Conservation (phyloP, 164 flowering plant genomes). For the Saururus chinensis region DNA sequence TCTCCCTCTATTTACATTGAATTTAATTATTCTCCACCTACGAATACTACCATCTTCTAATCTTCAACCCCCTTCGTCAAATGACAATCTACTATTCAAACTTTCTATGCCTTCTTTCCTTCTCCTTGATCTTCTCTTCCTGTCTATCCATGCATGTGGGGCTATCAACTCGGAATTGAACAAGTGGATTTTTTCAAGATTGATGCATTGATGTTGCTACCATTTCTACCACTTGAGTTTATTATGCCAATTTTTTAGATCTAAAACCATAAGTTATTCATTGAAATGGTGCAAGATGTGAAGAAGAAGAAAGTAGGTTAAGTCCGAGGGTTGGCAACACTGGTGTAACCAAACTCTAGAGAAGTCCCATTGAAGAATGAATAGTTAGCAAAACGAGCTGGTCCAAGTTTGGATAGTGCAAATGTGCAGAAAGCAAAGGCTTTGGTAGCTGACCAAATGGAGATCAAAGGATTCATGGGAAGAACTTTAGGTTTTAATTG, state of each 20-base stretch:
- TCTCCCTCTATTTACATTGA: slow-evolving; percentile 47
- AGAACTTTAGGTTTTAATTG: slow-evolving; percentile 14
- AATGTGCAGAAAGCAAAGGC: slow-evolving; percentile 4
- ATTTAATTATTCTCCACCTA: slow-evolving; percentile 27
- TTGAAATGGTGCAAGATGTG: slow-evolving; percentile 10
- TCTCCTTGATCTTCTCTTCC: slow-evolving; percentile 18
- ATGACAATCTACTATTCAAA: background rate
- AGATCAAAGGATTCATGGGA: slow-evolving; percentile 2
- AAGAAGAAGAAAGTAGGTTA: slow-evolving; percentile 3
- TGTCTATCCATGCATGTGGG: slow-evolving; percentile 26
- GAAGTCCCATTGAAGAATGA: background rate
- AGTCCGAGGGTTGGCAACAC: slow-evolving; percentile 1
- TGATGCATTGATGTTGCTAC: background rate
- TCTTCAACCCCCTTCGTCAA: background rate
- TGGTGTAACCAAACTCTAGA: too few relatives aligned
- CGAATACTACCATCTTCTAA: slow-evolving; percentile 19
- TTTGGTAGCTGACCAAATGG: slow-evolving; percentile 5
- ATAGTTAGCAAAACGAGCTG: background rate
- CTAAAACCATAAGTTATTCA: too few relatives aligned
- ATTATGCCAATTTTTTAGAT: too few relatives aligned
- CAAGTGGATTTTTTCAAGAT: slow-evolving; percentile 18
- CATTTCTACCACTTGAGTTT: too few relatives aligned
- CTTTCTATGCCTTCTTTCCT: slow-evolving; percentile 18
- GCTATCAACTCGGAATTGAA: slow-evolving; percentile 14
- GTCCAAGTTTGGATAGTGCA: slow-evolving; percentile 8